These are phyloP conservation scores for Balansia obtecta DNA, from an alignment of 2,329 filamentous ascomycete genomes.

Conservation along the genomic window DNA sequence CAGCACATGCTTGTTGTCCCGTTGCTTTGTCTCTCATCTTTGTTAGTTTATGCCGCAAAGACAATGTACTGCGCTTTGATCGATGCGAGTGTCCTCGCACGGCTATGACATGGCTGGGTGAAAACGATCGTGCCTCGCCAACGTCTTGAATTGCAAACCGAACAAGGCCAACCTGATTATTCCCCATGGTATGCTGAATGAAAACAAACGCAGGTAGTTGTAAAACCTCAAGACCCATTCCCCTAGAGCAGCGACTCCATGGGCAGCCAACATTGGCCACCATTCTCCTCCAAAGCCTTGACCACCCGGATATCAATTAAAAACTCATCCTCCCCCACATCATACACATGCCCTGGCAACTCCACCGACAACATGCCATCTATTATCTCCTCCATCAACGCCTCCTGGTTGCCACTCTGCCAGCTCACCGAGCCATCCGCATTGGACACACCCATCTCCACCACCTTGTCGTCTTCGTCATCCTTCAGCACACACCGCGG, in stretches of 20 bases:
- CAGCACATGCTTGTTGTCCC: no score
- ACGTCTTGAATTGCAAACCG: no score
- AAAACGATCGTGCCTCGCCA: neutral
- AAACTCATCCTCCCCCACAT: constrained; percentile 3
- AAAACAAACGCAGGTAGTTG: no score
- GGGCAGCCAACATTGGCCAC: no score
- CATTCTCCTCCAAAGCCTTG: neutral
- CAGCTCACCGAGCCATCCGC: neutral
- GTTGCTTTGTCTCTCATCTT: no score
- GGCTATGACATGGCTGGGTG: no score
- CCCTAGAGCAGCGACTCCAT: no score
- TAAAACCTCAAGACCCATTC: no score
- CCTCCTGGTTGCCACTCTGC: constrained; percentile 9
- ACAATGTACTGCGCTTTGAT: no score
- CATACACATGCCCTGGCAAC: constrained; percentile 6
- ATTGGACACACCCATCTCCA: constrained; percentile 8
- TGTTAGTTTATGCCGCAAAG: no score
- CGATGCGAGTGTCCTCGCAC: no score
- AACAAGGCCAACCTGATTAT: no score
- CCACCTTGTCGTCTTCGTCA: constrained; percentile 7
- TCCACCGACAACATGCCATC: constrained; percentile 3
- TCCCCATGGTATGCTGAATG: neutral
- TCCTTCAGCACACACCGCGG: constrained; percentile 7
- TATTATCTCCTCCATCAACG: constrained; percentile 10
- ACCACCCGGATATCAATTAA: constrained; percentile 5